A percentile compares a stretch with the other conserved stretches of the same genome.
These are phyloP conservation scores for Amanita exitialis DNA, from an alignment of 768 basidiomycete genomes.

Conservation along the genomic window DNA sequence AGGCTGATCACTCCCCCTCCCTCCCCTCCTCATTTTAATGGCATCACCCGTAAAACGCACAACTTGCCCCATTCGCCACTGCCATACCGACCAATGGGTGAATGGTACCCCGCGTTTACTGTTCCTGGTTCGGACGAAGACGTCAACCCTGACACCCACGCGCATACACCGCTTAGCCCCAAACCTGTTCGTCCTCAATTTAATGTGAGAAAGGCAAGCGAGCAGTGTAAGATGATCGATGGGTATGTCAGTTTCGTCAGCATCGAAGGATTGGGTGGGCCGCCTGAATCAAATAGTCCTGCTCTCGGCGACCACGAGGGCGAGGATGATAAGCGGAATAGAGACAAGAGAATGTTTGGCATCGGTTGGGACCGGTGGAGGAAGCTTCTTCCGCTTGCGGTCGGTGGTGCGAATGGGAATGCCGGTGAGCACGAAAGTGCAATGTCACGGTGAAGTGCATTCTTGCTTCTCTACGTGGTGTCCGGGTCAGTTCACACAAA, in stretches of 20 bases:
- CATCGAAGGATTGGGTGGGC: slow-evolving; percentile 16
- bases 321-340: slow-evolving; percentile 8
- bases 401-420: background rate
- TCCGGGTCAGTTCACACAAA: background rate
- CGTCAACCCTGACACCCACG: background rate
- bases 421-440: background rate
- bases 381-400: slow-evolving; percentile 9
- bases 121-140: background rate
- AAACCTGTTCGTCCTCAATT: slow-evolving; percentile 6
- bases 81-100: background rate
- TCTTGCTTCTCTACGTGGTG: background rate
- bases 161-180: background rate
- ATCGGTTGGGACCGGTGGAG: slow-evolving; percentile 11
- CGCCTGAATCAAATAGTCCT: slow-evolving; percentile 10
- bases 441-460: background rate
- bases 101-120: slow-evolving; percentile 3
- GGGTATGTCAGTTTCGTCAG: slow-evolving; percentile 16
- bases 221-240: slow-evolving; percentile 14
- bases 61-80: slow-evolving; percentile 1
- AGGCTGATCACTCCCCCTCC: slow-evolving; percentile 5
- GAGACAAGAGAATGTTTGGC: slow-evolving; percentile 8
- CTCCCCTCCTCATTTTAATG: background rate
- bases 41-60: background rate
- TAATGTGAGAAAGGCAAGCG: slow-evolving; percentile 15
- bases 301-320: slow-evolving; percentile 8